Conservation (phyloP, 2,329 filamentous ascomycete genomes). For the Talaromyces piceae region DNA sequence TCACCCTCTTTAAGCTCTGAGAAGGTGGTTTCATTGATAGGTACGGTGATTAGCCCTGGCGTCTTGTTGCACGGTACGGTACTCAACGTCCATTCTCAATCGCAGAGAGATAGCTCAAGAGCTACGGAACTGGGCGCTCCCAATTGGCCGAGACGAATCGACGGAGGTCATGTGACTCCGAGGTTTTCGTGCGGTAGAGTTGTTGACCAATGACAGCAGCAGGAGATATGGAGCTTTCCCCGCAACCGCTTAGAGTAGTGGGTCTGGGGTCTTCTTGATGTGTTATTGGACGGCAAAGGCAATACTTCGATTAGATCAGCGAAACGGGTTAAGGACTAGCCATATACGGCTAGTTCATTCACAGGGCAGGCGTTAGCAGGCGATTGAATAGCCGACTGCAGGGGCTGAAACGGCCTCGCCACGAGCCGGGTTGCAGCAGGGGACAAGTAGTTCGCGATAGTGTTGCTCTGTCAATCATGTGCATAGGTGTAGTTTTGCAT, state of each 20-base stretch:
- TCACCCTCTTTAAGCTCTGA: too few species aligned
- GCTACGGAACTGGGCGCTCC: neutral
- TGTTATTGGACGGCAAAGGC: neutral
- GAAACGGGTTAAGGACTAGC: neutral
- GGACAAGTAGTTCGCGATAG: too few species aligned
- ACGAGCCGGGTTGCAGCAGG: neutral
- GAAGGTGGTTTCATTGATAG: too few species aligned
- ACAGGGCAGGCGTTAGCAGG: neutral
- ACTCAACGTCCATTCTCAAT: neutral
- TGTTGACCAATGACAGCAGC: neutral
- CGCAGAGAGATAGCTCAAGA: neutral
- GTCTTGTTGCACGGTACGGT: neutral
- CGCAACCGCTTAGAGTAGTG: neutral
- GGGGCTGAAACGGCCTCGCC: neutral
- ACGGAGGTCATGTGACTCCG: neutral
- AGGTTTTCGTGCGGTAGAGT: neutral
- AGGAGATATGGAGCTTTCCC: neutral
- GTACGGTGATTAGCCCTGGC: too few species aligned
- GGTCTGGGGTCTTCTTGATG: neutral
- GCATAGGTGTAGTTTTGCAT: too few species aligned
- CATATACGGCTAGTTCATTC: neutral
- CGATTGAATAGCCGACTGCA: neutral
- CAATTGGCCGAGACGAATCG: neutral
- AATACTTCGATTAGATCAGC: neutral
- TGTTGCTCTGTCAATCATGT: neutral